Evolutionary conservation across 257 asterid genomes (phyloP).

Genomic region (Ajuga chamaepitys): DNA sequence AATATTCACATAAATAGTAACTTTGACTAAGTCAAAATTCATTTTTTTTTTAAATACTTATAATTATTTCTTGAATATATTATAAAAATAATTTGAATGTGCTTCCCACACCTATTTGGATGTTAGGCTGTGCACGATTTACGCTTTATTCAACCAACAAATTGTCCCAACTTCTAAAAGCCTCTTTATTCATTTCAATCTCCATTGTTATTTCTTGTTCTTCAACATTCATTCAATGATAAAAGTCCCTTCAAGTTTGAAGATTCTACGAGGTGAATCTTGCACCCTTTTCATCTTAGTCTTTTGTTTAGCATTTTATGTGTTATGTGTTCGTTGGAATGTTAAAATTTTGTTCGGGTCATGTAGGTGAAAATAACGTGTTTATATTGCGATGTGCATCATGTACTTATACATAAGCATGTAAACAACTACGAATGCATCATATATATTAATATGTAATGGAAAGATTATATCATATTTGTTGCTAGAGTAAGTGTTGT

Average conservation of each 20-base stretch:
- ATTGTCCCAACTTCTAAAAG: slow-evolving; percentile 16
- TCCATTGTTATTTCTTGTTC: slow-evolving; percentile 14
- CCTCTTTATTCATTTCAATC: slow-evolving; percentile 4
- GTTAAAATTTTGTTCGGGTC: too few species aligned
- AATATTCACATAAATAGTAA: not conserved
- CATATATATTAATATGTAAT: too few species aligned
- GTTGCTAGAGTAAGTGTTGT: too few species aligned
- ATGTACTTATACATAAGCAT: too few species aligned
- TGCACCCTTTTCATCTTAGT: not conserved
- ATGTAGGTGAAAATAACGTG: not conserved
- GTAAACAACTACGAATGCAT: too few species aligned
- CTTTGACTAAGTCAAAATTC: slow-evolving; percentile 14
- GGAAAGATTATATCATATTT: too few species aligned
- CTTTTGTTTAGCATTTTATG: not conserved
- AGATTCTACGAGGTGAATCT: slow-evolving; percentile 18
- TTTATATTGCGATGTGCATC: too few species aligned
- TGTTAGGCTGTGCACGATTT: slow-evolving; percentile 39
- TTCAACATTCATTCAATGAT: not conserved
- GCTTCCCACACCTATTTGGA: slow-evolving; percentile 21
- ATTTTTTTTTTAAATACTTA: not conserved
- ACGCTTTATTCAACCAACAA: slow-evolving; percentile 19
- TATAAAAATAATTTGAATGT: not conserved
- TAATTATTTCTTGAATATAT: not conserved
- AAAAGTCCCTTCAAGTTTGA: not conserved
- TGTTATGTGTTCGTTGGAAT: too few species aligned